A percentile compares a stretch with the other conserved stretches of the same genome.
phyloP scores from a whole-genome alignment of 2,329 filamentous ascomycete species.

The Tricladium varicosporioides region DNA sequence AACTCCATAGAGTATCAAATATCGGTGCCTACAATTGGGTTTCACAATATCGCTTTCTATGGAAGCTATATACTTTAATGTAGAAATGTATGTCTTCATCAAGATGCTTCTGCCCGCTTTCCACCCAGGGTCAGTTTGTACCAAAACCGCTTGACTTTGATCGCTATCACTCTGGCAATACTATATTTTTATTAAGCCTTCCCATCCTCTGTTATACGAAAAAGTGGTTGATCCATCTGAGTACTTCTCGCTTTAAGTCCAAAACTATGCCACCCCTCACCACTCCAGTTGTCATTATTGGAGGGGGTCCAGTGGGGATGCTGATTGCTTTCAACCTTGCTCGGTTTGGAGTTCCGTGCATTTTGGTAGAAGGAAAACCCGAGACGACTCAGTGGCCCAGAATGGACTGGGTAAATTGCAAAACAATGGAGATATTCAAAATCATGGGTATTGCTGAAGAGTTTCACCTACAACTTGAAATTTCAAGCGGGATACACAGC shows the following conservation, averaged over 20 bases:
- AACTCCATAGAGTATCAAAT: too few species aligned
- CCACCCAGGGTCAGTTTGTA: too few species aligned
- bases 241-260: not conserved
- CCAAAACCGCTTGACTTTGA: too few species aligned
- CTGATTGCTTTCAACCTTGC: slow-evolving; percentile 18
- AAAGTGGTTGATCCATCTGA: too few species aligned
- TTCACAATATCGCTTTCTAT: too few species aligned
- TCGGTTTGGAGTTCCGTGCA: slow-evolving; percentile 19
- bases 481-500: not conserved
- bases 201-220: too few species aligned
- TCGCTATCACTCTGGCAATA: too few species aligned
- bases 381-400: slow-evolving; percentile 38
- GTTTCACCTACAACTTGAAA: slow-evolving; percentile 14
- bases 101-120: too few species aligned
- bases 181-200: too few species aligned
- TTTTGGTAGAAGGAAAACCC: slow-evolving; percentile 30
- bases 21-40: too few species aligned
- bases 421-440: slow-evolving; percentile 37
- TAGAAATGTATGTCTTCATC: too few species aligned
- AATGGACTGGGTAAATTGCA: slow-evolving; percentile 38
- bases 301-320: slow-evolving; percentile 31
- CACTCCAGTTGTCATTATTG: slow-evolving; percentile 5
- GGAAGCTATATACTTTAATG: too few species aligned
- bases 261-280: not conserved
- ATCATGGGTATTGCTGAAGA: slow-evolving; percentile 32